These are phyloP conservation scores for Plasmodium vivax DNA, from an alignment of 169 alveolate species.

Conservation along the genomic window DNA sequence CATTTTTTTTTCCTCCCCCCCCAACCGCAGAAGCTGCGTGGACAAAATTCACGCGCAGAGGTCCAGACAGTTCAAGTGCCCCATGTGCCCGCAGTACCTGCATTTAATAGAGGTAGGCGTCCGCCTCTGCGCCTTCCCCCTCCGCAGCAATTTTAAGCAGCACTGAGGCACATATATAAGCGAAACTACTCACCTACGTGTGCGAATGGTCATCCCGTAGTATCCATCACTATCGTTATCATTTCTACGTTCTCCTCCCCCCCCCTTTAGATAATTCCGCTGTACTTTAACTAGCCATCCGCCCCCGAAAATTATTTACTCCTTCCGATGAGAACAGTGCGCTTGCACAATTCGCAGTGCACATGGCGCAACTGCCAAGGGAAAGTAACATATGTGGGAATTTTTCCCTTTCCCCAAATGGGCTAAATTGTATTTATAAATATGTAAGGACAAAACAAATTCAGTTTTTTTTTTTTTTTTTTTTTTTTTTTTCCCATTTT, in stretches of 20 bases:
- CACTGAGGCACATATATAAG: neutral
- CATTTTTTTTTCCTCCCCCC: neutral
- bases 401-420: neutral
- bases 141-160: neutral
- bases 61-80: conserved; percentile 71
- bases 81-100: conserved; percentile 72
- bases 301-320: neutral
- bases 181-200: neutral
- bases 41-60: conserved; percentile 73
- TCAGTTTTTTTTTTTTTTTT: neutral
- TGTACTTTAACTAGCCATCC: conserved; percentile 28
- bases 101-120: conserved; percentile 39
- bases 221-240: neutral
- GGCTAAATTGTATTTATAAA: neutral
- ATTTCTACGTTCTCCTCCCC: neutral
- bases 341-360: neutral
- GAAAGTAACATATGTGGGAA: neutral
- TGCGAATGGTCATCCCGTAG: neutral
- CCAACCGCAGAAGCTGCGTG: conserved; percentile 38
- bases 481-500: neutral
- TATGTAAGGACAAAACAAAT: neutral
- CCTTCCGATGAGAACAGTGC: neutral
- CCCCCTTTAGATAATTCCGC: conserved; percentile 40
- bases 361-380: neutral
- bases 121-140: neutral